Percentiles rank a stretch among this genome's conserved stretches.
Conservation (phyloP, 805 yeast species). For the Myxozyma sirexii region DNA sequence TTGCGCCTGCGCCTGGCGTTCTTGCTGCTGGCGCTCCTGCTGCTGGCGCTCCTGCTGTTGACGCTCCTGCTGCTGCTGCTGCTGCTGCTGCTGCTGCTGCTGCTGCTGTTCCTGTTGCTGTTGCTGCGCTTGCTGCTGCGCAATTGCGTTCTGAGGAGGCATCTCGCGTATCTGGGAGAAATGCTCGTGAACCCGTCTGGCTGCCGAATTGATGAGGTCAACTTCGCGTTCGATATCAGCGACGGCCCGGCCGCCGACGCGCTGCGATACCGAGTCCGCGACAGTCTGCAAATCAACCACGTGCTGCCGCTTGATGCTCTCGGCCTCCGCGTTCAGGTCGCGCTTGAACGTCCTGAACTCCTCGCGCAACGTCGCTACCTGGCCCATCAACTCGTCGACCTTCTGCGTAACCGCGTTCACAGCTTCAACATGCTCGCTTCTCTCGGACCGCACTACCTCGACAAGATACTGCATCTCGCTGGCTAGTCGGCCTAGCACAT, state of each 20-base stretch:
- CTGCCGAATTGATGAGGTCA: conserved; percentile 18
- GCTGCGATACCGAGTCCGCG: conserved; percentile 13
- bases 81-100: conserved; percentile 13
- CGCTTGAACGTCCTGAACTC: conserved; percentile 11
- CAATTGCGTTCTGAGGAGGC: neutral
- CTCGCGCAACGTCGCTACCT: conserved; percentile 12
- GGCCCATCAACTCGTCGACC: conserved; percentile 17
- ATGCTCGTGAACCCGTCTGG: conserved; percentile 8
- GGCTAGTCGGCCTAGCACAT: conserved; percentile 13
- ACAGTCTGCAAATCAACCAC: neutral
- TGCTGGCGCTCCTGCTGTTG: conserved; percentile 7
- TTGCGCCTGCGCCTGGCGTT: neutral
- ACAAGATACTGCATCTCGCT: conserved; percentile 19
- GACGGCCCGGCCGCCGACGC: conserved; percentile 3
- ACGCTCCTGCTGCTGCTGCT: conserved; percentile 5
- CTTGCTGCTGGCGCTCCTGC: conserved; percentile 13
- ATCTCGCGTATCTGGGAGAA: neutral
- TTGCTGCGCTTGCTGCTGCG: conserved; percentile 3
- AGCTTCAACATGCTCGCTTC: conserved; percentile 9
- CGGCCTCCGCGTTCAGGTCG: conserved; percentile 11
- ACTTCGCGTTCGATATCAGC: conserved; percentile 27
- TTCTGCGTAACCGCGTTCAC: conserved; percentile 7
- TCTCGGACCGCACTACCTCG: conserved; percentile 18
- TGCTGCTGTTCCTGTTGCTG: conserved; percentile 7
- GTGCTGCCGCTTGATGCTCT: conserved; percentile 4